Evolutionary conservation across 192 early-diverging fungal species (phyloP).

Genomic region (Backusella parvicylindrica): DNA sequence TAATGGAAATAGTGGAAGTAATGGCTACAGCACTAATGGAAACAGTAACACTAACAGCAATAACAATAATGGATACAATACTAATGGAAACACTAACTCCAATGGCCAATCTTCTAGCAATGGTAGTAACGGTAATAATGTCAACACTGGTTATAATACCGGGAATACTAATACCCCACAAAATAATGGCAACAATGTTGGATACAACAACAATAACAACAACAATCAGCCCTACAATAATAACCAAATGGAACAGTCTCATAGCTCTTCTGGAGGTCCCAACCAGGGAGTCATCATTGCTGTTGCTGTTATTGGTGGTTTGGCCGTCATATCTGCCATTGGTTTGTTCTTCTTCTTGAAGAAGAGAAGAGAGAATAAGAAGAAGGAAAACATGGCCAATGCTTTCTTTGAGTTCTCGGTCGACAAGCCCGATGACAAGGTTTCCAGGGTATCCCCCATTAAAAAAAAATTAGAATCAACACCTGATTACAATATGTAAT

Average conservation of each 20-base stretch:
- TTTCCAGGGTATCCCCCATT: not conserved
- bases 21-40: not conserved
- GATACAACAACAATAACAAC: not conserved
- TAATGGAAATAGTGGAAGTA: not conserved
- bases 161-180: not conserved
- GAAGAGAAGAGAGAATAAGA: conserved; percentile 7
- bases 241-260: not conserved
- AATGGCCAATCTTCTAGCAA: not conserved
- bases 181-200: not conserved
- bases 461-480: conserved; percentile 10
- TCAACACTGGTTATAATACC: not conserved
- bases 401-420: conserved; percentile 14
- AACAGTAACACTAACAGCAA: not conserved
- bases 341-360: conserved; percentile 8
- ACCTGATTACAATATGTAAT: no score
- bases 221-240: not conserved
- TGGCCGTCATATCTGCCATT: not conserved
- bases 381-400: conserved; percentile 9
- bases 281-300: not conserved
- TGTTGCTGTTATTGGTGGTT: not conserved
- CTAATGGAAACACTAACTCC: not conserved
- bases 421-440: not conserved
- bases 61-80: not conserved
- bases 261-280: not conserved
- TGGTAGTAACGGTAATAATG: not conserved